Conservation (phyloP, 2,329 filamentous ascomycete genomes). For the Cytospora paraplurivora region DNA sequence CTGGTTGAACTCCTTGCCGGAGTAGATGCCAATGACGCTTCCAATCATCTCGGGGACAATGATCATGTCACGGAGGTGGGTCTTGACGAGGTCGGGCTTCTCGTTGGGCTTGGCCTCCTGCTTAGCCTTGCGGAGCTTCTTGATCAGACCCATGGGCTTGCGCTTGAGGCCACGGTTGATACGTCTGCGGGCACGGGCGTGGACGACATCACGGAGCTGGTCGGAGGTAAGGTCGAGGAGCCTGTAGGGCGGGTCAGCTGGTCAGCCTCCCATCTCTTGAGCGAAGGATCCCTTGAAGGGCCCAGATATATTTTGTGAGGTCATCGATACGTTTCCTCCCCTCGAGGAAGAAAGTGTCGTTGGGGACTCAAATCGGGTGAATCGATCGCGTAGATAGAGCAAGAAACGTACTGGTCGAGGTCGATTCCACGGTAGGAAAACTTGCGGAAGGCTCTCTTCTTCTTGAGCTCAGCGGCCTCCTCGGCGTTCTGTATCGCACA, state of each 20-base stretch:
- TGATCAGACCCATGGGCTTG: slow-evolving; percentile 99
- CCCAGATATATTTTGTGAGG: neutral
- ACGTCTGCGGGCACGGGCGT: slow-evolving; percentile 95
- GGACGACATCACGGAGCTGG: slow-evolving; percentile 98
- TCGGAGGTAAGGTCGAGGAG: slow-evolving; percentile 98
- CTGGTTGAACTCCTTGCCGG: slow-evolving; percentile 99
- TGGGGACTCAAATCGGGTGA: neutral
- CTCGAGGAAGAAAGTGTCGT: slow-evolving; percentile 12
- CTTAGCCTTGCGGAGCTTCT: slow-evolving; percentile 99
- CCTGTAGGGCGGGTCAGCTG: slow-evolving; percentile 51
- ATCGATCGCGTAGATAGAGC: slow-evolving; percentile 1
- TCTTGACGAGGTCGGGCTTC: slow-evolving; percentile 99
- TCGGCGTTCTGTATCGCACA: slow-evolving; percentile 74
- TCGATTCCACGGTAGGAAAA: slow-evolving; percentile 99
- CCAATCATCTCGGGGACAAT: slow-evolving; percentile 99
- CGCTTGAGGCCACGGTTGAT: slow-evolving; percentile 99
- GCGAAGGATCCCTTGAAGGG: neutral
- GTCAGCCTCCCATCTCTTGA: slow-evolving; percentile 20
- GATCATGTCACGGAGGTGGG: slow-evolving; percentile 99
- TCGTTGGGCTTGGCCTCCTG: slow-evolving; percentile 99
- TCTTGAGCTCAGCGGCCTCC: slow-evolving; percentile 99
- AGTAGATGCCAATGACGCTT: slow-evolving; percentile 98
- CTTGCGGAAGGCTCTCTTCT: slow-evolving; percentile 99
- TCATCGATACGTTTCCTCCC: neutral
- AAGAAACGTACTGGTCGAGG: slow-evolving; percentile 86